phyloP scores from a whole-genome alignment of 495 filamentous ascomycete genomes.

The Letharia lupina region DNA sequence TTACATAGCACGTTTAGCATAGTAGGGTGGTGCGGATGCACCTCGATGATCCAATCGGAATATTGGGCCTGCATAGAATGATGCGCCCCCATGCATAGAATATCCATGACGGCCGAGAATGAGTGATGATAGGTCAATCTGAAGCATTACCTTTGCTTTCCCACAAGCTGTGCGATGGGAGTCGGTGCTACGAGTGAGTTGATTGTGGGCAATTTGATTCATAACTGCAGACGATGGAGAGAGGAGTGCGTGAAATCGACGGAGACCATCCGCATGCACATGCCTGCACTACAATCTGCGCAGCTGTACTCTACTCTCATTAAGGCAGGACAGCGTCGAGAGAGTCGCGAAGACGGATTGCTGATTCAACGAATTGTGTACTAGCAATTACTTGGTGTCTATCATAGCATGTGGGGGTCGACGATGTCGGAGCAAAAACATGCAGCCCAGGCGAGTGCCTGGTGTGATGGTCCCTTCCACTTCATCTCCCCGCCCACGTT shows the following conservation, averaged over 20 bases:
- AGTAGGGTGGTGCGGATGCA: too few species aligned
- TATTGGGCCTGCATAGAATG: background rate
- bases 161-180: background rate
- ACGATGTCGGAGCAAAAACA: slow-evolving; percentile 1
- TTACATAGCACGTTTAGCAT: too few species aligned
- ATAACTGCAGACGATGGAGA: background rate
- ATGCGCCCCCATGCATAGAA: slow-evolving; percentile 18
- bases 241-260: background rate
- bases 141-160: background rate
- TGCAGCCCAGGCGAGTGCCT: background rate
- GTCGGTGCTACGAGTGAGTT: background rate
- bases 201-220: background rate
- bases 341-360: background rate
- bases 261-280: background rate
- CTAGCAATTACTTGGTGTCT: too few species aligned
- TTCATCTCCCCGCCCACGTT: background rate
- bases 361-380: too few species aligned
- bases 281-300: background rate
- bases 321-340: background rate
- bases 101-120: slow-evolving; percentile 10
- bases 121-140: background rate
- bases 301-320: background rate
- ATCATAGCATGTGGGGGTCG: background rate
- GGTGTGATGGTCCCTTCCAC: background rate
- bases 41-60: background rate